These are phyloP conservation scores for Penicillium sp. DNA, from an alignment of 2,329 filamentous ascomycete species.

Conservation along the genomic window DNA sequence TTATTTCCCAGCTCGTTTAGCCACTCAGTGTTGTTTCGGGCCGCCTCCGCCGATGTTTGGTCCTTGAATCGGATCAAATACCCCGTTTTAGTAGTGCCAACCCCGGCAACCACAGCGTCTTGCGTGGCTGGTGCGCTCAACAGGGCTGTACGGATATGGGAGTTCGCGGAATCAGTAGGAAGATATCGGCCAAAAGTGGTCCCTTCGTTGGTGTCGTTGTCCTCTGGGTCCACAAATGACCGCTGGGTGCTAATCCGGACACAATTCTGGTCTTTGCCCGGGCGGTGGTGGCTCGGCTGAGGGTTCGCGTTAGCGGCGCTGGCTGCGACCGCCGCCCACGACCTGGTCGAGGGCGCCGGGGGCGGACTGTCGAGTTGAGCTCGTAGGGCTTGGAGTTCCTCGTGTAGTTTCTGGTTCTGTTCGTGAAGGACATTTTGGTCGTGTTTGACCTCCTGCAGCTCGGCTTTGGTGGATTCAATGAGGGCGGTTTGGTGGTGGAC, in stretches of 20 bases:
- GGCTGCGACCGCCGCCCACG: constrained; percentile 11
- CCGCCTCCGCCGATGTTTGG: not conserved
- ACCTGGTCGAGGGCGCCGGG: not conserved
- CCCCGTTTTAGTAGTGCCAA: not conserved
- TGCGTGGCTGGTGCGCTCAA: not conserved
- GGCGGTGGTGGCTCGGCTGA: not conserved
- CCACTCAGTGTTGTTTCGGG: not conserved
- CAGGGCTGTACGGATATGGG: not conserved
- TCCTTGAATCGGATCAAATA: not conserved
- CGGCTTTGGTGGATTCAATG: too few relatives aligned
- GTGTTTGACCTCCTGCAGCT: too few relatives aligned
- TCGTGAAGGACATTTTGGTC: too few relatives aligned
- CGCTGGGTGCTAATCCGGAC: constrained; percentile 11
- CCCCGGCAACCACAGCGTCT: not conserved
- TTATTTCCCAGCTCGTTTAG: not conserved
- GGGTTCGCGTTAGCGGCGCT: not conserved
- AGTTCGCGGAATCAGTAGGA: not conserved
- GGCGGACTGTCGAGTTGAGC: not conserved
- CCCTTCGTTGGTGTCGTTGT: not conserved
- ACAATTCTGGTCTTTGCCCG: constrained; percentile 15
- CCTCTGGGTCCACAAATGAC: not conserved
- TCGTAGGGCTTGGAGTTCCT: too few relatives aligned
- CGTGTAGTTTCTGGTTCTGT: too few relatives aligned
- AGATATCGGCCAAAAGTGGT: not conserved
- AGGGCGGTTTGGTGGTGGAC: too few relatives aligned